Evolutionary conservation across 2,329 filamentous ascomycete genomes (phyloP).

Genomic region (Xylaria digitata): DNA sequence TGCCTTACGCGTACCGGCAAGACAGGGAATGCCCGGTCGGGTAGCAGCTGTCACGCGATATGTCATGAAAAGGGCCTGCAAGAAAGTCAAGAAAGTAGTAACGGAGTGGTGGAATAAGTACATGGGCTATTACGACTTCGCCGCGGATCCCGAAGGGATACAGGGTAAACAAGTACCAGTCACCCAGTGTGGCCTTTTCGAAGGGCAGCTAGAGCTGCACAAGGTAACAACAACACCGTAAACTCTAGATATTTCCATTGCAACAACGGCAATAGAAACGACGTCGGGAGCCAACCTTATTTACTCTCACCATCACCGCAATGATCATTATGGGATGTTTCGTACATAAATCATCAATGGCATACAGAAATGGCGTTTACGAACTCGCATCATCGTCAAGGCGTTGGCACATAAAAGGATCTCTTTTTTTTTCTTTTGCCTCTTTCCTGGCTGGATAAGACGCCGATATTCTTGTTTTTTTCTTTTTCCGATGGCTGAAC

Average conservation of each 20-base stretch:
- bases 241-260: not conserved
- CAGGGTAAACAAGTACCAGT: not conserved
- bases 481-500: not conserved
- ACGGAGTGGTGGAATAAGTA: slow-evolving; percentile 24
- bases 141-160: not conserved
- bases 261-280: too few species aligned
- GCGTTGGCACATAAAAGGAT: slow-evolving; percentile 19
- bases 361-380: slow-evolving; percentile 30
- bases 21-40: slow-evolving; percentile 27
- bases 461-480: not conserved
- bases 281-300: not conserved
- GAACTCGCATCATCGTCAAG: slow-evolving; percentile 14
- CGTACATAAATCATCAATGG: slow-evolving; percentile 19
- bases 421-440: slow-evolving; percentile 15
- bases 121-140: slow-evolving; percentile 26
- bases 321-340: not conserved
- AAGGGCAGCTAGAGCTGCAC: not conserved
- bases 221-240: not conserved
- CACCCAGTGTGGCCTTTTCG: slow-evolving; percentile 1
- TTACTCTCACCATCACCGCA: not conserved
- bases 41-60: slow-evolving; percentile 20
- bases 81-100: not conserved
- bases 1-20: not conserved
- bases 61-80: not conserved
- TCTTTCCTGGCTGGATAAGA: slow-evolving; percentile 12